phyloP scores from a whole-genome alignment of 2,329 filamentous ascomycete species.

The Emmonsiellopsis sp. region DNA sequence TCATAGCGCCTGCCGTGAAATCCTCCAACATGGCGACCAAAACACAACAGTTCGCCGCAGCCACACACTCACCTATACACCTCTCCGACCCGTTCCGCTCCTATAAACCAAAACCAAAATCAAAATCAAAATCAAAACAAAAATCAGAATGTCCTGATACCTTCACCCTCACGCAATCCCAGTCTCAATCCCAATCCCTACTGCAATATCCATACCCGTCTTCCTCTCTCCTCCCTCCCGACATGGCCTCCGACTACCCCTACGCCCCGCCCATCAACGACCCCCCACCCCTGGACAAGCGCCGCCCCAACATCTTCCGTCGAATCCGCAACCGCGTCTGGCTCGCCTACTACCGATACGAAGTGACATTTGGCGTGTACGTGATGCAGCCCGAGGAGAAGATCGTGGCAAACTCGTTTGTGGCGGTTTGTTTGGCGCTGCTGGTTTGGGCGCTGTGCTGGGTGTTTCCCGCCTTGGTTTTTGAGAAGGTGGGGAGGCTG shows the following conservation, averaged over 20 bases:
- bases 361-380: constrained; percentile 37
- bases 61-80: not conserved
- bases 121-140: not conserved
- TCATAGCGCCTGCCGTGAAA: too few relatives aligned
- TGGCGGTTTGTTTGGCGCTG: constrained; percentile 25
- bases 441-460: constrained; percentile 28
- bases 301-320: constrained; percentile 16
- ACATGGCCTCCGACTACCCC: not conserved
- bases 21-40: not conserved
- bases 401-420: constrained; percentile 30
- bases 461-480: constrained; percentile 29
- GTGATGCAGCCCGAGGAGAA: constrained; percentile 37
- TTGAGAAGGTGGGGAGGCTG: constrained; percentile 25
- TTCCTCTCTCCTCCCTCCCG: not conserved
- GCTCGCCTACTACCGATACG: constrained; percentile 38
- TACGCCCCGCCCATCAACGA: not conserved
- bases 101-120: not conserved
- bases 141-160: not conserved
- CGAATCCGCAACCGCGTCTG: constrained; percentile 24
- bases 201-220: not conserved
- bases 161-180: not conserved
- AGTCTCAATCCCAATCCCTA: not conserved
- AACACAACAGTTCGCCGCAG: not conserved
- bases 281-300: not conserved
- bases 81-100: not conserved